These are phyloP conservation scores for Stachybotrys elegans DNA, from an alignment of 2,329 filamentous ascomycete species.

Conservation along the genomic window DNA sequence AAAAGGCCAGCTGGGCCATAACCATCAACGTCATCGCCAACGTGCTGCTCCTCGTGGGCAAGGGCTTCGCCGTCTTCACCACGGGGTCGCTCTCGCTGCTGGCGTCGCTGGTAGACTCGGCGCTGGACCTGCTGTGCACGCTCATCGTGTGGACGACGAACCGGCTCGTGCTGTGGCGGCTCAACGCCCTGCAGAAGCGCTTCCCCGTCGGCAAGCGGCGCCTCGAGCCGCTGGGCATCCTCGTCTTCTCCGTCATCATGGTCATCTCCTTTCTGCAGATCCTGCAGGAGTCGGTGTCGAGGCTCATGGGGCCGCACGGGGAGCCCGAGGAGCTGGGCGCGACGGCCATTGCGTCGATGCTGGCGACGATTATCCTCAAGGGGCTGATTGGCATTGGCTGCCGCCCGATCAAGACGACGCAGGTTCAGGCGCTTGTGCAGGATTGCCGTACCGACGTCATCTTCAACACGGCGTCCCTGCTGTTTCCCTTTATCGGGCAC, in stretches of 20 bases:
- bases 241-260: slow-evolving; percentile 79
- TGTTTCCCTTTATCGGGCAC: slow-evolving; percentile 71
- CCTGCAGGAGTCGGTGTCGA: slow-evolving; percentile 59
- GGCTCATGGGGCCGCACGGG: slow-evolving; percentile 54
- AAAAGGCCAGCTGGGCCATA: slow-evolving; percentile 55
- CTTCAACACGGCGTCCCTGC: slow-evolving; percentile 81
- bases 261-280: slow-evolving; percentile 77
- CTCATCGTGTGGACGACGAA: slow-evolving; percentile 77
- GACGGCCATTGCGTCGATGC: slow-evolving; percentile 44
- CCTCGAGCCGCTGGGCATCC: slow-evolving; percentile 69
- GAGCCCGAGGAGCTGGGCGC: slow-evolving; percentile 28
- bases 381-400: slow-evolving; percentile 80
- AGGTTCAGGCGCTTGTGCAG: slow-evolving; percentile 63
- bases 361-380: slow-evolving; percentile 73
- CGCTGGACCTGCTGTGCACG: slow-evolving; percentile 71
- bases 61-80: slow-evolving; percentile 71
- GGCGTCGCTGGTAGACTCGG: slow-evolving; percentile 70
- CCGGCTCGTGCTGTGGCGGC: slow-evolving; percentile 59
- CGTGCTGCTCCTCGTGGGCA: slow-evolving; percentile 64
- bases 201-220: slow-evolving; percentile 68
- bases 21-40: slow-evolving; percentile 79
- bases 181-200: slow-evolving; percentile 46
- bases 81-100: slow-evolving; percentile 74
- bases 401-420: slow-evolving; percentile 73
- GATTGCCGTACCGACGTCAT: slow-evolving; percentile 63